Conservation (phyloP, 2,329 filamentous ascomycete genomes). For the Trichoderma sp. region DNA sequence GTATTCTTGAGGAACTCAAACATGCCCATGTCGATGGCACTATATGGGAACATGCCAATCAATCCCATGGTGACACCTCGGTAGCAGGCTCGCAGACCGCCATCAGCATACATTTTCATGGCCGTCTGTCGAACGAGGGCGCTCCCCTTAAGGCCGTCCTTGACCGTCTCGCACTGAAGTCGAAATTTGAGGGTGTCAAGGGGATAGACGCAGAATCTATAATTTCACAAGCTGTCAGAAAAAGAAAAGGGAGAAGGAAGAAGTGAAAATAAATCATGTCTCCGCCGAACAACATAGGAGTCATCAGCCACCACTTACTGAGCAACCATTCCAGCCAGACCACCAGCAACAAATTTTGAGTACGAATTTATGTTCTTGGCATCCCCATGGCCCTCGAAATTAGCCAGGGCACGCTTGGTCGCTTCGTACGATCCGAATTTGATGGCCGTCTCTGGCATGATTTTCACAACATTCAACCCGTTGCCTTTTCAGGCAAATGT, state of each 20-base stretch:
- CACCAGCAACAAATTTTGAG: slow-evolving; percentile 89
- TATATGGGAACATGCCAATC: slow-evolving; percentile 96
- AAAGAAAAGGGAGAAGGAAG: neutral
- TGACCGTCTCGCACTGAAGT: slow-evolving; percentile 92
- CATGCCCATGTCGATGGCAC: slow-evolving; percentile 91
- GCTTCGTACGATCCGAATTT: slow-evolving; percentile 98
- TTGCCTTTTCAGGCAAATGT: slow-evolving; percentile 62
- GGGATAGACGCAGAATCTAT: slow-evolving; percentile 86
- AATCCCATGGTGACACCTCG: slow-evolving; percentile 92
- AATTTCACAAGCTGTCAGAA: slow-evolving; percentile 26
- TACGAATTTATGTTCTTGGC: slow-evolving; percentile 73
- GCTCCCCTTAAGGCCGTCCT: slow-evolving; percentile 80
- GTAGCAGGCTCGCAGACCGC: slow-evolving; percentile 76
- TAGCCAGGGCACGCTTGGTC: slow-evolving; percentile 81
- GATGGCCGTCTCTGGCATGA: slow-evolving; percentile 98
- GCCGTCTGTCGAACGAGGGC: slow-evolving; percentile 79
- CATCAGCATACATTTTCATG: slow-evolving; percentile 78
- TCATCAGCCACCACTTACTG: slow-evolving; percentile 54
- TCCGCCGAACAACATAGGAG: neutral
- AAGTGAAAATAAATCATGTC: neutral
- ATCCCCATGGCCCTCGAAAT: slow-evolving; percentile 84
- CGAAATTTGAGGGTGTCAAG: slow-evolving; percentile 78
- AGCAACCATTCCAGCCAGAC: slow-evolving; percentile 88
- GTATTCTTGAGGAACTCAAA: slow-evolving; percentile 88
- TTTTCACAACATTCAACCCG: slow-evolving; percentile 92